Evolutionary conservation across 1,284 basidiomycete species (phyloP), one percentile per base, ranked within the genome.

Genomic region (Coriolopsis trogii): DNA sequence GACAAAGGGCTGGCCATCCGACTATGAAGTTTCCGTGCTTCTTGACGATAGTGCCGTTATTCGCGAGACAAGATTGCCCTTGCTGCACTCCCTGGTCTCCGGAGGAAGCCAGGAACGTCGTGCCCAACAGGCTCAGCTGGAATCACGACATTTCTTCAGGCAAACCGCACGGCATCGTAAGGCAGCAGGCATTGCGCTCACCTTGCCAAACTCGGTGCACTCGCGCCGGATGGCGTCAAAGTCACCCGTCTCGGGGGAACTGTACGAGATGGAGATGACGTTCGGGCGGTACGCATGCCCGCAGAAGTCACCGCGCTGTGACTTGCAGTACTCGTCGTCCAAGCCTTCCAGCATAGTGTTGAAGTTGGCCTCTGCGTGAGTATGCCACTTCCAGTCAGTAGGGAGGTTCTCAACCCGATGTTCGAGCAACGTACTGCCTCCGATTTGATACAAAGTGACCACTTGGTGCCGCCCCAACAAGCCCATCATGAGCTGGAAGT

Each of bases 201-300:
- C 53, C 43, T 56, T 72, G 42, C 63, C 83, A 58, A 84, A 84
- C 58, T 84, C 82, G 15, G 63, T 61, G 55, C 82, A 84, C 60
- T 84, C 80, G 28, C 80, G 67, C 33, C 67, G 63, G 13, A 78
- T 73, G 61, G 76, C 81, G 21, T 61, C 61, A 3, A 67, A 46
- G 0, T 76, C 72, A 12, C 72, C 72, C 3, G 68, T 69, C 63
- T 83, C 81, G 38, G 74, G 70, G 51, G 70, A 73, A 33, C 67
- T 68, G 57, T 81, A 83, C 0, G 81, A 84, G 1, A 76, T 74
- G 8, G 81, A 83, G 18, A 85, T 76, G 37, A 82, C 78, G 49
- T 81, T 70, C n/a, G 81, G 70, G 42, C 51, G 25, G 51, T 62
- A 44, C n/a, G n/a, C n/a, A n/a, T n/a, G n/a, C n/a, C n/a, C n/a